Percentiles rank a stretch among this genome's conserved stretches.
These are phyloP conservation scores for Candida ovalis DNA, from an alignment of 805 yeast genomes.

Conservation along the genomic window DNA sequence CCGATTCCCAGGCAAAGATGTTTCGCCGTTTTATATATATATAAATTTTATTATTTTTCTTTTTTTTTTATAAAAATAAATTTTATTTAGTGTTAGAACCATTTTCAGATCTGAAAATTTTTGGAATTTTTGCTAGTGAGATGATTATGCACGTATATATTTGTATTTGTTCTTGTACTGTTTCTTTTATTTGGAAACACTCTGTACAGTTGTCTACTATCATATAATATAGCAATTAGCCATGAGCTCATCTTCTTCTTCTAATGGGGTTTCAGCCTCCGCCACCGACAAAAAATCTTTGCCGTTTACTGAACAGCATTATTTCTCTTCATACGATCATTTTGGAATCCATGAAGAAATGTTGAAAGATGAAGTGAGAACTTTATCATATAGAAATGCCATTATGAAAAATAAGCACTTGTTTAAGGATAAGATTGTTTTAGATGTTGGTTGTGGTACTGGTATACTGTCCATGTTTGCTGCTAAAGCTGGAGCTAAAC, in stretches of 20 bases:
- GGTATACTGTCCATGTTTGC: conserved; percentile 98
- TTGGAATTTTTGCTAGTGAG: not conserved
- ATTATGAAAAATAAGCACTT: conserved; percentile 84
- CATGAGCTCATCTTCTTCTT: not conserved
- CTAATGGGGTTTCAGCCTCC: not conserved
- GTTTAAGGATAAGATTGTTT: conserved; percentile 88
- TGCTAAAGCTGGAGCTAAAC: conserved; percentile 97
- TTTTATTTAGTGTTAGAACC: too few relatives aligned
- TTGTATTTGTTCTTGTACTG: too few relatives aligned
- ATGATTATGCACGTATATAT: too few relatives aligned
- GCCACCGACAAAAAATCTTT: conserved; percentile 67
- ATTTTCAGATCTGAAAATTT: not conserved
- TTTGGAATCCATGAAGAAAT: conserved; percentile 98
- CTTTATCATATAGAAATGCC: conserved; percentile 87
- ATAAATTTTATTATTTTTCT: too few relatives aligned
- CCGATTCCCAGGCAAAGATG: too few relatives aligned
- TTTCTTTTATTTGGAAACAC: too few relatives aligned
- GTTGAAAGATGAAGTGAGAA: conserved; percentile 94
- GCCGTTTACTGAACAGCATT: conserved; percentile 82
- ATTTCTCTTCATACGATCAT: conserved; percentile 93
- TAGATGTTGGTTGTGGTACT: conserved; percentile 99
- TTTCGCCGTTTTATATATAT: too few relatives aligned
- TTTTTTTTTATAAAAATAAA: not conserved
- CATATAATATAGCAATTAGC: not conserved
- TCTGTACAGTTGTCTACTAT: too few relatives aligned